A percentile compares a stretch with the other conserved stretches of the same genome.
Conservation (phyloP, 1,139 yeast genomes). For the Dujonia santamariae region DNA sequence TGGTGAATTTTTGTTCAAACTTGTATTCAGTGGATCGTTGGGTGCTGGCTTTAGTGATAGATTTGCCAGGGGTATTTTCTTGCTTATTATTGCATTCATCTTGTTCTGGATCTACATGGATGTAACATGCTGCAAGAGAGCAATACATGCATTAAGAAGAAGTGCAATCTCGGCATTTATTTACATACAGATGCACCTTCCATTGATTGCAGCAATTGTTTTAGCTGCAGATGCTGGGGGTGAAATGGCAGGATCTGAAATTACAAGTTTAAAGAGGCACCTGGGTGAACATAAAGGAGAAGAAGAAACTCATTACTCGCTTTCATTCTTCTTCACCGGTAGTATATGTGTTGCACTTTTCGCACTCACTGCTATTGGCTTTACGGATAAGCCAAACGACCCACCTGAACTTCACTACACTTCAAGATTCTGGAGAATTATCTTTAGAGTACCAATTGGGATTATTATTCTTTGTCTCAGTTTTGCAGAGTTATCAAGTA, state of each 20-base stretch:
- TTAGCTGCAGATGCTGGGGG: slow-evolving; percentile 66
- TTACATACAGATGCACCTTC: slow-evolving; percentile 52
- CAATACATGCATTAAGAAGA: slow-evolving; percentile 56
- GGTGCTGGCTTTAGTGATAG: slow-evolving; percentile 45
- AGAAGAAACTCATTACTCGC: slow-evolving; percentile 29
- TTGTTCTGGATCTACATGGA: slow-evolving; percentile 54
- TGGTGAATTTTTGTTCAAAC: slow-evolving; percentile 60
- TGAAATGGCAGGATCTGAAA: slow-evolving; percentile 31
- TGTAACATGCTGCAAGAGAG: slow-evolving; percentile 48
- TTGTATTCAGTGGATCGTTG: slow-evolving; percentile 49
- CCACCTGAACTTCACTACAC: slow-evolving; percentile 25
- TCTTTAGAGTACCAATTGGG: slow-evolving; percentile 40
- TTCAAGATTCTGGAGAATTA: slow-evolving; percentile 35
- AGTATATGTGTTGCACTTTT: slow-evolving; percentile 43
- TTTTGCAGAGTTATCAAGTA: slow-evolving; percentile 41
- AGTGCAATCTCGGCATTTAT: slow-evolving; percentile 43
- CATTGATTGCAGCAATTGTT: slow-evolving; percentile 49
- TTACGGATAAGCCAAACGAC: slow-evolving; percentile 40
- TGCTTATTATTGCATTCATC: slow-evolving; percentile 47
- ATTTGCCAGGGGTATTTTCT: slow-evolving; percentile 48
- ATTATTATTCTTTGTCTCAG: slow-evolving; percentile 39
- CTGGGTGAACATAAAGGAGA: slow-evolving; percentile 11
- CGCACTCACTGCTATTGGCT: slow-evolving; percentile 33
- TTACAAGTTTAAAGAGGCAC: slow-evolving; percentile 9
- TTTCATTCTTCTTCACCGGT: slow-evolving; percentile 49